Base-by-base conservation (phyloP, 768 basidiomycete species). In the Kwoniella mangroviensis region DNA sequence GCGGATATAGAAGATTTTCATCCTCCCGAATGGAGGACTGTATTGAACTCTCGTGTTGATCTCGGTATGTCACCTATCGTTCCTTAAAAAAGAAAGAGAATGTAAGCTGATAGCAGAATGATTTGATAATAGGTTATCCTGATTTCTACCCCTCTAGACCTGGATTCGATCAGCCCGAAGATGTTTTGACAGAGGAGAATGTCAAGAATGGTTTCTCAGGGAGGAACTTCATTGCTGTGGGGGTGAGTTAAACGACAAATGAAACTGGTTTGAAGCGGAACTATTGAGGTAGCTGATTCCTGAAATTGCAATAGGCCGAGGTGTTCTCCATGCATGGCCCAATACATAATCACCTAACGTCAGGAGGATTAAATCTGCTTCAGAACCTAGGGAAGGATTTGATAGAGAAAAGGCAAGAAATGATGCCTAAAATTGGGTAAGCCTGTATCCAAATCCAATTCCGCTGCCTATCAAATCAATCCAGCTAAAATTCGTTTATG, bases 71-170 rank as follows among this genome's bases (percentile, higher is more conserved):
- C 34, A 11, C 9, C 1, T 7, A 21, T 12, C 24, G 4, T 57
- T 10, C 34, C 21, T 24, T 60, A 1, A 4, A 6, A 4, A 7
- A 34, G 34, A 34, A 34, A 7, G 6, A 34, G 1, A 2, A 42
- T 60, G 9, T 22, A 51, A 34, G 6, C 10, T 43, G 19, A 24
- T 40, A 26, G 57, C 41, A 53, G 49, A 10, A 1, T 17, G 22
- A 34, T 65, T n/a, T 60, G 22, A 52, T 13, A 6, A 21, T 59
- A 82, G 81, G 81, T 51, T 81, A 72, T 67, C 81, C 81, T 28
- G 81, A 82, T 67, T 79, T 79, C 62, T 80, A 81, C 54, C 79
- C 81, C 17, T 77, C 77, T 21, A 56, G 81, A 71, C 81, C 81
- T n/a, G 81, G 81, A 4, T 78, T 75, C 41, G 58, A 70, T 51